Conservation (phyloP, 148 eudicot species). For the Gaultheria prostrata region DNA sequence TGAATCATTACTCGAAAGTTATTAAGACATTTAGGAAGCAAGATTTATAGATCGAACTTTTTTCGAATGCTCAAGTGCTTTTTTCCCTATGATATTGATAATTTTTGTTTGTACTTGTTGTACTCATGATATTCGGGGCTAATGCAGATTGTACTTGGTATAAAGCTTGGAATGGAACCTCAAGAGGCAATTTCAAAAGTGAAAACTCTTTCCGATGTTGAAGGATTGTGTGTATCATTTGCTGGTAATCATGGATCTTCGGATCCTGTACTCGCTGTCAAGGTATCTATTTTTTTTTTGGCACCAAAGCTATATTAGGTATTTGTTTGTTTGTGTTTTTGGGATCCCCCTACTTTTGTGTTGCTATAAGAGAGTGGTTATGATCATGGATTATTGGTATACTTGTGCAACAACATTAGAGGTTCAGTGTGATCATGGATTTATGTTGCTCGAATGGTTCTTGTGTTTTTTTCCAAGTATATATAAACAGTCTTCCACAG, state of each 20-base stretch:
- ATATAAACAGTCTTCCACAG: not conserved
- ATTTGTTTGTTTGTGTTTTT: not conserved
- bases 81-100: not conserved
- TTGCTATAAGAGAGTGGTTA: not conserved
- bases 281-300: conserved; percentile 44
- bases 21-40: not conserved
- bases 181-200: conserved; percentile 58
- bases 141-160: conserved; percentile 74
- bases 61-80: not conserved
- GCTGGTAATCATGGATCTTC: conserved; percentile 66
- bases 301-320: not conserved
- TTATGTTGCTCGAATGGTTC: not conserved
- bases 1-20: not conserved
- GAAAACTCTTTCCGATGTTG: conserved; percentile 51
- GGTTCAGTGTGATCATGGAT: not conserved
- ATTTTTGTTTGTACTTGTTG: not conserved
- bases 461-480: not conserved
- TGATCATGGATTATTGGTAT: not conserved
- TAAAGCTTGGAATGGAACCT: conserved; percentile 87
- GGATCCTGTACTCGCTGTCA: conserved; percentile 84
- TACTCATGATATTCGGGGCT: not conserved
- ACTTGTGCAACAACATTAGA: not conserved
- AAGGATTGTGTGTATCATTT: conserved; percentile 76
- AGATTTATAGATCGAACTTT: not conserved
- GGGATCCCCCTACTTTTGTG: not conserved